Evolutionary conservation across 768 basidiomycete genomes (phyloP).

Genomic region (Astraeus odoratus): DNA sequence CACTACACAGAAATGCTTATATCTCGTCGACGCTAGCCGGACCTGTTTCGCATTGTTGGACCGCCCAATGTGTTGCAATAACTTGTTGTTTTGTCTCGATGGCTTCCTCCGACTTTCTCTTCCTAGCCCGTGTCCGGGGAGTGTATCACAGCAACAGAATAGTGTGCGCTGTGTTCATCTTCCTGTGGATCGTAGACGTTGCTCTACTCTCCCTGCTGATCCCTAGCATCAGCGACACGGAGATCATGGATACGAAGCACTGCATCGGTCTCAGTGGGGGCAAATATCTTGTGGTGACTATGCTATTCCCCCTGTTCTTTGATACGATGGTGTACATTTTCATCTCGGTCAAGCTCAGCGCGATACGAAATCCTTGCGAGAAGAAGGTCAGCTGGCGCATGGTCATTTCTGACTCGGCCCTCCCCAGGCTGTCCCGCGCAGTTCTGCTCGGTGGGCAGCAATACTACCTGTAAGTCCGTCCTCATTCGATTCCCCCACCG

Average conservation of each 20-base stretch:
- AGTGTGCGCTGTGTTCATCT: conserved; percentile 15
- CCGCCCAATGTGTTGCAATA: background rate
- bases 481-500: background rate
- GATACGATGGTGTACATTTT: background rate
- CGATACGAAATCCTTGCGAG: background rate
- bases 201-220: conserved; percentile 17
- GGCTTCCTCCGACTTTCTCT: conserved; percentile 19
- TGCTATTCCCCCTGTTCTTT: conserved; percentile 6
- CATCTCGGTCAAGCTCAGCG: too few species aligned
- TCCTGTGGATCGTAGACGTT: conserved; percentile 20
- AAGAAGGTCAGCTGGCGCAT: background rate
- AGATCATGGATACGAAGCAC: conserved; percentile 21
- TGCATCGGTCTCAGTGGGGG: conserved; percentile 17
- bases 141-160: conserved; percentile 14
- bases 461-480: conserved; percentile 29
- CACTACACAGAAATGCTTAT: background rate
- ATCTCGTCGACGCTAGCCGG: background rate
- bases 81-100: conserved; percentile 1
- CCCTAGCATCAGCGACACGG: conserved; percentile 10
- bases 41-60: conserved; percentile 1
- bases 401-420: conserved; percentile 14
- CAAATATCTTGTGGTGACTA: conserved; percentile 12
- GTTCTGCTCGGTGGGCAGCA: conserved; percentile 27
- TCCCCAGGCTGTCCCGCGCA: conserved; percentile 19
- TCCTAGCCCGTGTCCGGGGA: conserved; percentile 25